Evolutionary conservation across 2,329 filamentous ascomycete species (phyloP).

Genomic region (Scolecobasidium constrictum): DNA sequence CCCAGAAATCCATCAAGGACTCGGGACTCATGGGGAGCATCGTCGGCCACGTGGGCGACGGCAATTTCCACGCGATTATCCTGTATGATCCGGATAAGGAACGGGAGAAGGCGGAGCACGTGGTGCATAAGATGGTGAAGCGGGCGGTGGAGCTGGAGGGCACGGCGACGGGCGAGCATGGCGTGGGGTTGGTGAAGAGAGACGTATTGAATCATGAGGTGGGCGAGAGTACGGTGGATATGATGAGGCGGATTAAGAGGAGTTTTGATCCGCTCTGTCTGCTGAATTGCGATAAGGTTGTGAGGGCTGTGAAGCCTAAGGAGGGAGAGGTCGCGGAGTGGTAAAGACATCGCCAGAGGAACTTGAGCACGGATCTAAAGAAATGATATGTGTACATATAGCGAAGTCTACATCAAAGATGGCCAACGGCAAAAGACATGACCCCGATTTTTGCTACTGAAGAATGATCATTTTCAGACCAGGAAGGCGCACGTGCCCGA

Average conservation of each 20-base stretch:
- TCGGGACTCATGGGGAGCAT: conserved; percentile 55
- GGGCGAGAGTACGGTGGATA: conserved; percentile 61
- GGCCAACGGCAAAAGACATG: no score
- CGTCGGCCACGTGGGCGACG: conserved; percentile 65
- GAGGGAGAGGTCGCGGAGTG: conserved; percentile 3
- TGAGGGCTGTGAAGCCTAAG: conserved; percentile 37
- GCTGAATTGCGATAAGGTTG: conserved; percentile 54
- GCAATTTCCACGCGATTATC: conserved; percentile 61
- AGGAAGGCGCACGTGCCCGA: no score
- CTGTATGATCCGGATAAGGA: conserved; percentile 47
- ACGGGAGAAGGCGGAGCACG: conserved; percentile 52
- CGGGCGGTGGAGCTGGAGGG: conserved; percentile 75
- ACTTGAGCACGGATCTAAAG: no score
- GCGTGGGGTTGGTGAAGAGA: conserved; percentile 72
- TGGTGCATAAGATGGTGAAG: conserved; percentile 80
- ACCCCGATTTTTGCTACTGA: no score
- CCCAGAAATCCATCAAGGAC: conserved; percentile 53
- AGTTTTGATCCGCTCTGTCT: conserved; percentile 66
- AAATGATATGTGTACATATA: no score
- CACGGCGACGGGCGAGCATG: conserved; percentile 78
- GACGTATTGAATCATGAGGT: conserved; percentile 74
- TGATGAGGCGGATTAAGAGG: conserved; percentile 75
- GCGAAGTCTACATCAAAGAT: no score
- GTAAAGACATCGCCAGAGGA: no score
- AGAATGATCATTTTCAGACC: no score